These are phyloP conservation scores for Agroathelia rolfsii DNA, from an alignment of 1,284 basidiomycete genomes.

Conservation along the genomic window DNA sequence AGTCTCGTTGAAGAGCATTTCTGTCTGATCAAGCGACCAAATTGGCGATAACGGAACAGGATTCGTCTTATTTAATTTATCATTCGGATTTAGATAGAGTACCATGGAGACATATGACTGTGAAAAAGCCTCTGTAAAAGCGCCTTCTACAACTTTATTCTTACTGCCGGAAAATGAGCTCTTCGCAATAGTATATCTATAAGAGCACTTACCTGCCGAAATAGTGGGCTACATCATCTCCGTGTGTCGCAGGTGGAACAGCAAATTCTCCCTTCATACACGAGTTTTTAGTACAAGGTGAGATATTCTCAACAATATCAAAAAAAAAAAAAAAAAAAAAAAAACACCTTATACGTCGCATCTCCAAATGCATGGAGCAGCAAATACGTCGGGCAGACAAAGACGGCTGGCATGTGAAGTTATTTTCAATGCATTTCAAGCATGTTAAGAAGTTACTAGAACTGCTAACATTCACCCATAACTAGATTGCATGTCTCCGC, in stretches of 20 bases:
- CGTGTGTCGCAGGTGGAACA: constrained; percentile 3
- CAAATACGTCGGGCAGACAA: constrained; percentile 8
- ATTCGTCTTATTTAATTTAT: constrained; percentile 11
- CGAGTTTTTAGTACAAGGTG: too few relatives aligned
- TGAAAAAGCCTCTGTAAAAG: constrained; percentile 16
- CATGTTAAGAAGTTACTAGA: not conserved
- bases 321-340: too few relatives aligned
- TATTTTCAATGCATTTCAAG: not conserved
- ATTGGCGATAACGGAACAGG: constrained; percentile 13
- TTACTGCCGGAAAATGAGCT: constrained; percentile 1
- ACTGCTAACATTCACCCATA: constrained; percentile 16
- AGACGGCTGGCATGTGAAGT: constrained; percentile 6
- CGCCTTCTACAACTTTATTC: constrained; percentile 13
- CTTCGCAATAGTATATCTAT: not conserved
- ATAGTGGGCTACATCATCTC: constrained; percentile 2
- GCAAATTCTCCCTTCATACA: too few relatives aligned
- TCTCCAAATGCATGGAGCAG: constrained; percentile 6
- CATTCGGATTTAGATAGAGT: constrained; percentile 10
- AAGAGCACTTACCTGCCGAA: constrained; percentile 1
- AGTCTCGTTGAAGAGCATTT: constrained; percentile 21
- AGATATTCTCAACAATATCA: too few relatives aligned
- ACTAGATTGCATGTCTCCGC: constrained; percentile 9
- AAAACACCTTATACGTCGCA: constrained; percentile 10
- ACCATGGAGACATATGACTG: constrained; percentile 16
- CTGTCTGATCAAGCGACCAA: constrained; percentile 11